These are phyloP conservation scores for Plantago elongata DNA, from an alignment of 257 asterid species.

Conservation along the genomic window DNA sequence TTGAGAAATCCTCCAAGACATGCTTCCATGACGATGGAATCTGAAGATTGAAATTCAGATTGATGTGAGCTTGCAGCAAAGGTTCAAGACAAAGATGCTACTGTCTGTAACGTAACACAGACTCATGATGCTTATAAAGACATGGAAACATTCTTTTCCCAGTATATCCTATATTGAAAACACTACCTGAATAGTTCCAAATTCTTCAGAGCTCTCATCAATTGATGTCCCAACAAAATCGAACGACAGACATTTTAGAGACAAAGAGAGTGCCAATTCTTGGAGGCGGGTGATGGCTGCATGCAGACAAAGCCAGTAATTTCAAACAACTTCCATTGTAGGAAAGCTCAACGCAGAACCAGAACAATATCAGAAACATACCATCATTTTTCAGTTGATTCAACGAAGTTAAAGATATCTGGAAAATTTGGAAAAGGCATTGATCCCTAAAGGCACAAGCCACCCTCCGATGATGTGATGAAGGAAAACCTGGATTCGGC, in stretches of 20 bases:
- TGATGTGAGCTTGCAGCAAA: conserved; percentile 20
- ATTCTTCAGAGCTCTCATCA: conserved; percentile 98
- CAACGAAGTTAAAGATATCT: conserved; percentile 84
- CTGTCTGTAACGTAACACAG: not conserved
- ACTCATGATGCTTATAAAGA: conserved; percentile 8
- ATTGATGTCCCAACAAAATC: conserved; percentile 94
- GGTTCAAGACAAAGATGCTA: conserved; percentile 10
- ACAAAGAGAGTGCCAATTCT: conserved; percentile 80
- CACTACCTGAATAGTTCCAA: conserved; percentile 89
- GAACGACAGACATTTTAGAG: conserved; percentile 84
- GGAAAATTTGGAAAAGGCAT: conserved; percentile 84
- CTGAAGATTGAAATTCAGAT: conserved; percentile 38
- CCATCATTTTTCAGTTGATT: conserved; percentile 88
- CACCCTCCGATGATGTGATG: conserved; percentile 95
- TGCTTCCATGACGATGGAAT: conserved; percentile 89
- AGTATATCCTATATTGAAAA: not conserved
- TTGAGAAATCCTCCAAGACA: conserved; percentile 72
- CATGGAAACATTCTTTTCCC: not conserved
- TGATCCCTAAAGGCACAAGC: conserved; percentile 90
- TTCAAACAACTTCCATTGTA: conserved; percentile 18
- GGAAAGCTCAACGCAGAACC: conserved; percentile 9
- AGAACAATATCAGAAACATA: conserved; percentile 23
- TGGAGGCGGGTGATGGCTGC: conserved; percentile 74
- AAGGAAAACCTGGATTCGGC: conserved; percentile 89
- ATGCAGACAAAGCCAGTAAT: conserved; percentile 18